A percentile compares a stretch with the other conserved stretches of the same genome.
These are phyloP conservation scores for Chaetoscypha palmicola DNA, from an alignment of 2,329 filamentous ascomycete species.

Conservation along the genomic window DNA sequence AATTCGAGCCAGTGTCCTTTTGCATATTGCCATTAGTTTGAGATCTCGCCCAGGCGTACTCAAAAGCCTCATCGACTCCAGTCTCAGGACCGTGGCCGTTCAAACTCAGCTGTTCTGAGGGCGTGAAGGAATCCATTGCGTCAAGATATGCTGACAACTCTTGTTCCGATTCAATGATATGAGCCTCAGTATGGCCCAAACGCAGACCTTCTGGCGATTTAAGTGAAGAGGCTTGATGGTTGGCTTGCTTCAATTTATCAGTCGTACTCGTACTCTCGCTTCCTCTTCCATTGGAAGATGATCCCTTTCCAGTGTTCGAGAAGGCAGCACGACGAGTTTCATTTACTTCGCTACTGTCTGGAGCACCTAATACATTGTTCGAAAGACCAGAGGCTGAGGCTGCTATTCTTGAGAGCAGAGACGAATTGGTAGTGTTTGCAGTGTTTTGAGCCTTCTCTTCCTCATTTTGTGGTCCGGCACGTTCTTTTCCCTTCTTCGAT, in stretches of 20 bases:
- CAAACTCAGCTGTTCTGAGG: slow-evolving; percentile 13
- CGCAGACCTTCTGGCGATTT: slow-evolving; percentile 12
- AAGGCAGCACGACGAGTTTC: slow-evolving; percentile 16
- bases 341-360: slow-evolving; percentile 19
- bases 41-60: slow-evolving; percentile 19
- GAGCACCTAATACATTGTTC: slow-evolving; percentile 28
- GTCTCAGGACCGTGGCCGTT: background rate
- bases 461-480: slow-evolving; percentile 12
- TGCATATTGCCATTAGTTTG: slow-evolving; percentile 2
- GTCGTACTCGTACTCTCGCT: slow-evolving; percentile 14
- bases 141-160: slow-evolving; percentile 30
- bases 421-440: slow-evolving; percentile 9
- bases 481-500: slow-evolving; percentile 6
- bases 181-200: slow-evolving; percentile 20
- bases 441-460: slow-evolving; percentile 15
- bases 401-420: slow-evolving; percentile 24
- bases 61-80: slow-evolving; percentile 8
- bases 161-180: slow-evolving; percentile 20
- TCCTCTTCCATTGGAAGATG: slow-evolving; percentile 12
- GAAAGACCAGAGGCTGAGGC: slow-evolving; percentile 33
- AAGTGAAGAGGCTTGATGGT: slow-evolving; percentile 2
- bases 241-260: slow-evolving; percentile 20
- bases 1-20: background rate
- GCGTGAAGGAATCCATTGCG: slow-evolving; percentile 21
- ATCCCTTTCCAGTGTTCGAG: slow-evolving; percentile 23